Conservation (phyloP, 176 grass and related monocot species). For the Echinochloa phyllopogon region DNA sequence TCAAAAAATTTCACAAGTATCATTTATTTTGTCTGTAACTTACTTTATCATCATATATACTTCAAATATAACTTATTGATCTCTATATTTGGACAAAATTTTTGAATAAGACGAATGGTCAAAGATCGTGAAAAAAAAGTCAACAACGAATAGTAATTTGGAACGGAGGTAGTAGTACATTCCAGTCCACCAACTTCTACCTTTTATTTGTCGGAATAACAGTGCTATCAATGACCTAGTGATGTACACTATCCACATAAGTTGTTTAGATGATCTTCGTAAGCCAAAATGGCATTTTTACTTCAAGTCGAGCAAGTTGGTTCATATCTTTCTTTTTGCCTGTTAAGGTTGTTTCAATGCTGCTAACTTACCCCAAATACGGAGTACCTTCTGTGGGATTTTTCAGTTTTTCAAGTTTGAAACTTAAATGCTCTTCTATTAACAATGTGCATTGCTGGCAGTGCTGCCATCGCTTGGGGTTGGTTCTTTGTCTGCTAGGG, state of each 20-base stretch:
- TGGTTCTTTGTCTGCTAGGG: constrained; percentile 85
- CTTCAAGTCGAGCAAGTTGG: neutral
- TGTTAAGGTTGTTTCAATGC: neutral
- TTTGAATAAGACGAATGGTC: no score
- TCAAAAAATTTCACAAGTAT: no score
- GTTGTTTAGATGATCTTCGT: neutral
- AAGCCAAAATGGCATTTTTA: constrained; percentile 1
- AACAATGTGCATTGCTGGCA: constrained; percentile 48
- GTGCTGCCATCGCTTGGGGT: constrained; percentile 82
- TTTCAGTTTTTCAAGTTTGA: neutral
- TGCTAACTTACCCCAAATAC: neutral
- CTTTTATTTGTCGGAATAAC: neutral
- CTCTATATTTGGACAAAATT: no score
- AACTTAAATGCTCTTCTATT: constrained; percentile 22
- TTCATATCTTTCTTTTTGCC: neutral
- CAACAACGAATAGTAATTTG: no score
- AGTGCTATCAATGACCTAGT: constrained; percentile 10
- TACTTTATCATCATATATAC: no score
- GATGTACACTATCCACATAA: neutral
- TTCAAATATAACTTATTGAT: no score
- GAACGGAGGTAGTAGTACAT: neutral
- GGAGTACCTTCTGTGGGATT: neutral
- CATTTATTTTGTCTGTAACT: no score
- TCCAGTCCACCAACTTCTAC: constrained; percentile 1
- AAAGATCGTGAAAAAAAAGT: no score